Base-by-base conservation (phyloP, 106 monocot genomes). In the Gastrodia elata region DNA sequence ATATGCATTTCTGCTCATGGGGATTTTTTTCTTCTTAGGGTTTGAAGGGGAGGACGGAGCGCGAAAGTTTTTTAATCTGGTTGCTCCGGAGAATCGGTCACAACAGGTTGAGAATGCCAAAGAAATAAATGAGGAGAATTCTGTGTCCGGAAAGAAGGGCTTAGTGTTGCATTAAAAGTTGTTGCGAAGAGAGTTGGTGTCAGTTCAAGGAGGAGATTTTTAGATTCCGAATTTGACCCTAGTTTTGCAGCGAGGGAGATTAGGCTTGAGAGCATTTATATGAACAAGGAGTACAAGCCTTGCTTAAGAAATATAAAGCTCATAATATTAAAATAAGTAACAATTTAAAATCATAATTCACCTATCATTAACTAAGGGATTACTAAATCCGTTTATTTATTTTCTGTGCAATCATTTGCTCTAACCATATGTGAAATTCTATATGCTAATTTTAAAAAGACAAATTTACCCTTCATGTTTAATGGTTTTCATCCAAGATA, bases 1-100 rank as follows among this genome's bases (percentile, higher is more conserved):
- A 94, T 35, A 75, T 73, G 75, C 91, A 94, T 33, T 94, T 83
- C 73, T 94, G 94, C 76, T 76, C 80, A 0, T 94, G 94, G 94
- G 94, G 88, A 0, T 84, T 88, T 70, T 86, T 81, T 68, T 90
- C 94, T 7, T n/a, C n/a, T 64, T 94, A 4, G 94, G 55, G 14
- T 56, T 56, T 56, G 55, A 56, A n/a, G 15, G 13, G n/a, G 22
- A 56, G n/a, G 22, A 56, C n/a, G 55, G 55, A 24, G 55, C 55
- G n/a, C 22, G 55, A n/a, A 56, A 56, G 5, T 6, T 20, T 24
- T 56, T 56, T n/a, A 20, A 13, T 56, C n/a, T n/a, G 6, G 5
- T 24, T 5, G n/a, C 0, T 56, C 55, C 55, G n/a, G 22, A 56
- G 18, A 20, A 24, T 16, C n/a, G 5, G 5, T 16, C 0, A 16